A percentile compares a stretch with the other conserved stretches of the same genome.
These are phyloP conservation scores for Fusarium odoratissimum DNA, from an alignment of 2,329 filamentous ascomycete species.

Conservation along the genomic window DNA sequence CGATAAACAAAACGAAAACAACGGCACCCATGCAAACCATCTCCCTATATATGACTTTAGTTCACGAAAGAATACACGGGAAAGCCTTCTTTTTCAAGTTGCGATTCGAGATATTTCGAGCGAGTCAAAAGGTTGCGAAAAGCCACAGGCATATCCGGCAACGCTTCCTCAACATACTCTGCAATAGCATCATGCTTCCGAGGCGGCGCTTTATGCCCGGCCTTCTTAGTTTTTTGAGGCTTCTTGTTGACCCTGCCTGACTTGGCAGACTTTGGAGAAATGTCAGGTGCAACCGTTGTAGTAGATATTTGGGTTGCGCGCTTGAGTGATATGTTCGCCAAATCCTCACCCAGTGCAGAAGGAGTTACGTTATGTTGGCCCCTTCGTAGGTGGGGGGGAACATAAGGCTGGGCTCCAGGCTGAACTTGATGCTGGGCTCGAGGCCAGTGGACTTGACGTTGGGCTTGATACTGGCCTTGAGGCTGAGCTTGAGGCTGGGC, in stretches of 20 bases:
- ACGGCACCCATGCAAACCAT: neutral
- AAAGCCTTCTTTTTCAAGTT: conserved; percentile 7
- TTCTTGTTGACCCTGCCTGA: conserved; percentile 17
- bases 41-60: neutral
- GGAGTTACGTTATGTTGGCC: neutral
- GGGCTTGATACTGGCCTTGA: neutral
- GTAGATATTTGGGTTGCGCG: conserved; percentile 9
- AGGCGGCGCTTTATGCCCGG: neutral
- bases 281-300: neutral
- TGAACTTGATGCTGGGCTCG: neutral
- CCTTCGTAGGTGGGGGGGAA: neutral
- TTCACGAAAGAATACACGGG: conserved; percentile 9
- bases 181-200: conserved; percentile 1
- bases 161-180: neutral
- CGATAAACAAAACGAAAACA: neutral
- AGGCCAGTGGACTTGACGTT: neutral
- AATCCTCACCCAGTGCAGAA: neutral
- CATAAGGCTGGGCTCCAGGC: neutral
- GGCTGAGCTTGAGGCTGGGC: neutral
- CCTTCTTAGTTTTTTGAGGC: neutral
- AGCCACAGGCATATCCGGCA: conserved; percentile 34
- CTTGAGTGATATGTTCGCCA: conserved; percentile 1
- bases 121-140: conserved; percentile 36
- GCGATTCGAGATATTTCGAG: conserved; percentile 17
- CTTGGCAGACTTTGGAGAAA: neutral